Percentiles rank a stretch among this genome's conserved stretches.
phyloP scores from a whole-genome alignment of 768 basidiomycete species.

The Ramaria sp. region DNA sequence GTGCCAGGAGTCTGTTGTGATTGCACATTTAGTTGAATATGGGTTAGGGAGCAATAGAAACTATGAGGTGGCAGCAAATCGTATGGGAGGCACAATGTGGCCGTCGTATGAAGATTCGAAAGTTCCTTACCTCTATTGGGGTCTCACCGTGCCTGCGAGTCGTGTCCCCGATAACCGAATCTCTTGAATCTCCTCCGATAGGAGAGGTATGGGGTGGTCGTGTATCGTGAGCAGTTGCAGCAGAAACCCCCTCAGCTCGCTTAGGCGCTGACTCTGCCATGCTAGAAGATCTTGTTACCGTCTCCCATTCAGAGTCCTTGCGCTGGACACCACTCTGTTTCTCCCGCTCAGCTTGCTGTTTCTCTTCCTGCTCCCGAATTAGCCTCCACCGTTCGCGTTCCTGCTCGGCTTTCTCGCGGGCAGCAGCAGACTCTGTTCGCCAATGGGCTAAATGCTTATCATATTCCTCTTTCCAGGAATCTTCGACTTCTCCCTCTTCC shows the following conservation, averaged over 20 bases:
- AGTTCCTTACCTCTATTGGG: conserved; percentile 18
- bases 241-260: conserved; percentile 9
- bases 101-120: neutral
- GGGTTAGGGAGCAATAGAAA: neutral
- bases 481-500: conserved; percentile 18
- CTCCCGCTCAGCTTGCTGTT: conserved; percentile 20
- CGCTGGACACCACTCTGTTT: conserved; percentile 17
- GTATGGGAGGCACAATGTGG: conserved; percentile 12
- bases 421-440: conserved; percentile 62
- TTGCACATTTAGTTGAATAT: neutral
- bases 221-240: conserved; percentile 9
- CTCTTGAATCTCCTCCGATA: conserved; percentile 29
- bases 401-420: conserved; percentile 64
- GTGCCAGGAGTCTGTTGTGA: neutral
- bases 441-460: conserved; percentile 57
- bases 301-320: conserved; percentile 20
- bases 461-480: conserved; percentile 57
- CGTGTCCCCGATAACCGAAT: conserved; percentile 29
- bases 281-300: conserved; percentile 15
- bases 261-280: neutral
- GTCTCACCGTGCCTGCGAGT: conserved; percentile 16
- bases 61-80: conserved; percentile 7
- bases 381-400: conserved; percentile 65
- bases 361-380: conserved; percentile 42
- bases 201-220: conserved; percentile 17